Base-by-base conservation (phyloP, 495 filamentous ascomycete genomes). In the Aspergillus ostianus region DNA sequence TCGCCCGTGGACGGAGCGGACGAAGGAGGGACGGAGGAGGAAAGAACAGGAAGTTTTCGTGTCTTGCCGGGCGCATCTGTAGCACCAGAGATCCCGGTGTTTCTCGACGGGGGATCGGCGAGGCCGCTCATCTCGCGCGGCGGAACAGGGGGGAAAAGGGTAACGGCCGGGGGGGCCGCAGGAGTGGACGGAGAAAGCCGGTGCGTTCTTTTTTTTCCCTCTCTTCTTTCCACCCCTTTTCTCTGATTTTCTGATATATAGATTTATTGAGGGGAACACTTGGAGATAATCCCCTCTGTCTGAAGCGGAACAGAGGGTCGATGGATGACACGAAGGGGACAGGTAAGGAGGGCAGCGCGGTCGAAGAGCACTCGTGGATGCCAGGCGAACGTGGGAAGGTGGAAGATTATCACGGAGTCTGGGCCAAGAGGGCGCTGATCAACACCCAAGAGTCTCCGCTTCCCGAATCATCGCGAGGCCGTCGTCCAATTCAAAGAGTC, bases 31-130 rank as follows among this genome's bases (percentile, higher is more conserved):
- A 67, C 65, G 46, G 73, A 72, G 32, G 72, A 76, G 32, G 74
- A 73, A 49, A 83, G 73, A 52, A 83, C 71, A 51, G 80, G 73
- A 56, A 82, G 68, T 54, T 77, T 77, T 64, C 76, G 74, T 54
- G 72, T 76, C 50, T 68, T 77, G 36, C 75, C 69, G 49, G 72
- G 67, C 49, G 65, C 72, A 70, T 75, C 70, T 60, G 68, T 62
- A 63, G 72, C 61, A 64, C 67, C 70, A 63, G 75, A 55, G n/a
- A 61, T 51, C 55, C 77, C 71, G 23, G 65, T 62, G 57, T 64
- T 73, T 71, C 76, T 70, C 20, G 75, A 70, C 46, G 73, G 77
- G 49, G 68, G 71, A 62, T 78, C 77, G 66, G 74, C 77, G 64
- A 77, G 67, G 63, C 77, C 64, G 63, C 70, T 80, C 77, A 80